Conservation (phyloP, 2,329 filamentous ascomycete species). For the Phialophora tarda region DNA sequence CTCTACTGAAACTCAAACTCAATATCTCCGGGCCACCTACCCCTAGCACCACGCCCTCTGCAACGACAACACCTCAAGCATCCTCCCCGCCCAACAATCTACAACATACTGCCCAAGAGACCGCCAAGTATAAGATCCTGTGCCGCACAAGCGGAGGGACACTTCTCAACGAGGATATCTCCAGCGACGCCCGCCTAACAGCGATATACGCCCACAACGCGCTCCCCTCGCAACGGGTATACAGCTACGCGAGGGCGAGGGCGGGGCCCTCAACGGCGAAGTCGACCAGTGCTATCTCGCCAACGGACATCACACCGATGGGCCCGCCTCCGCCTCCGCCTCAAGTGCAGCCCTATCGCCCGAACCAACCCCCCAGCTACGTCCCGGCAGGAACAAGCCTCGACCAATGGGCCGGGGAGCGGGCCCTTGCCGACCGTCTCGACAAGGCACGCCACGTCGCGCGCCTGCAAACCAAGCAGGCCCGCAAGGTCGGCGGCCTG, state of each 20-base stretch:
- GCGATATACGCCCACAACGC: constrained; percentile 1
- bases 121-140: not conserved
- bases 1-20: not conserved
- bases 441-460: not conserved
- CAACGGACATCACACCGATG: not conserved
- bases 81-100: not conserved
- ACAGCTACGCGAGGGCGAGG: not conserved
- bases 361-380: constrained; percentile 3
- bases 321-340: not conserved
- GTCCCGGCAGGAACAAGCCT: not conserved
- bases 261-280: not conserved
- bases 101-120: not conserved
- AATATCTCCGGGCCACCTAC: too few relatives aligned
- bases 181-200: constrained; percentile 1
- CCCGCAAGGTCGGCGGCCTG: not conserved
- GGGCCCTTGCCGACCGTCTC: not conserved
- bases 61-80: not conserved
- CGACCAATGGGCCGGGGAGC: not conserved
- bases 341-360: not conserved
- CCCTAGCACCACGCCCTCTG: too few relatives aligned
- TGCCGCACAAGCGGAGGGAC: not conserved
- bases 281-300: not conserved
- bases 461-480: not conserved
- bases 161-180: not conserved
- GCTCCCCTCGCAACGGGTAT: not conserved